Base-by-base conservation (phyloP, 169 alveolate species). In the Ichthyophthirius multifiliis region DNA sequence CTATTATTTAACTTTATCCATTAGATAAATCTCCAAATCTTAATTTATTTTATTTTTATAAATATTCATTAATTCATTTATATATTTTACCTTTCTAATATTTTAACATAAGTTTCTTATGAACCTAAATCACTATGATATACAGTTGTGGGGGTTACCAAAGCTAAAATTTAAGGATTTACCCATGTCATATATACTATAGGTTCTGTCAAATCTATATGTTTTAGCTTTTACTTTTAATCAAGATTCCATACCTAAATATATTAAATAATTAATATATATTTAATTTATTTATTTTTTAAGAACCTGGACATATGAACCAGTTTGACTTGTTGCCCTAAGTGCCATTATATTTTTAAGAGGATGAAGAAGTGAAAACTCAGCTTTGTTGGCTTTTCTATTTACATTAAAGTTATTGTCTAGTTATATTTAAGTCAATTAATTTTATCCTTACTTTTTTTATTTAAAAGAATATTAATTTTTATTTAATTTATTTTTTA, bases 331-430 rank as follows among this genome's bases (percentile, higher is more conserved):
- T 32, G 75, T 35, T 3, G 99, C 99, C 84, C 98, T 95, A 48
- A 98, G 94, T 39, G 99, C 99, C 76, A 98, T 95, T 62, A 97
- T 95, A 83, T 97, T 96, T 74, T 95, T 93, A 34, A 90, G 75
- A n/a, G 99, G 99, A 87, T 98, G 98, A 96, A 97, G 97, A 76
- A 98, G 87, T 6, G 98, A 98, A 12, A 98, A 94, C 55, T 98
- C 99, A 37, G 99, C 99, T 92, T 96, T 98, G 95, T 96, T 97
- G 74, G 98, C 98, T 84, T 97, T 96, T 75, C 99, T 94, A 39
- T 67, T 67, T 18, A 67, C 64, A 16, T 23, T 20, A 39, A 34
- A 67, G 46, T 67, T 67, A 37, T 39, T 67, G 16, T 35, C 62
- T 37, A 41, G 39, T 23, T 67, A 35, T 37, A 67, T 39, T 32